Evolutionary conservation across 495 filamentous ascomycete genomes (phyloP), one percentile per base, ranked within the genome.

Genomic region (Neurospora sublineolata): DNA sequence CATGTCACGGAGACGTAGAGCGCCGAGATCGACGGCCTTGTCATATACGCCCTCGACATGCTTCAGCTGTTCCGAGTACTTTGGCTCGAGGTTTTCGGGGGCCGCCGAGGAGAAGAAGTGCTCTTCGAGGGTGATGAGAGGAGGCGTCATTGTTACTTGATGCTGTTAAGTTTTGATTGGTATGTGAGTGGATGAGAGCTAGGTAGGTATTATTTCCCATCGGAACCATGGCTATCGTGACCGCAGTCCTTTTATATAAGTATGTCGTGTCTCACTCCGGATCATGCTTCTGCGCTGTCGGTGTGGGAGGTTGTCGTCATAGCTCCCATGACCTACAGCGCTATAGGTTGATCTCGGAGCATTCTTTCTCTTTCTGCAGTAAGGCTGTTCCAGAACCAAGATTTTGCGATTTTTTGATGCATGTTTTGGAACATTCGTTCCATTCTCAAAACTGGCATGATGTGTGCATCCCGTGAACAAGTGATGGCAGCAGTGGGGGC

Each of bases 51-150:
- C 41, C 14, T 77, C 76, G 16, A 78, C 46, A 20, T 73, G 67
- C 42, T 80, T 78, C 52, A 80, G 76, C 37, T 81, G 77, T 67
- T 84, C 78, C 20, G 52, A 73, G 60, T 73, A 78, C 38, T 68
- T 71, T 3, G 71, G 37, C 37, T 69, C 69, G 27, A 75, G 52
- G 67, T 71, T 37, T 42, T 71, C 68, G 38, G 77, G 73, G 37
- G 80, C 78, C 10, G 77, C 73, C 36, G 77, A 77, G 67, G 84
- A 83, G 76, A 85, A 78, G 78, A 84, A 89, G 75, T 88, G 89
- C 75, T 90, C 88, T 79, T 90, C 88, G 41, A 89, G 86, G 16
- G 88, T 80, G 71, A 90, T 87, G 72, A 88, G 78, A 9, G 76
- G 77, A 27, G 77, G 77, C 23, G 69, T 70, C 69, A 69, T 74